Evolutionary conservation across 2,329 filamentous ascomycete genomes (phyloP).

Genomic region (Lachnellula willkommii): DNA sequence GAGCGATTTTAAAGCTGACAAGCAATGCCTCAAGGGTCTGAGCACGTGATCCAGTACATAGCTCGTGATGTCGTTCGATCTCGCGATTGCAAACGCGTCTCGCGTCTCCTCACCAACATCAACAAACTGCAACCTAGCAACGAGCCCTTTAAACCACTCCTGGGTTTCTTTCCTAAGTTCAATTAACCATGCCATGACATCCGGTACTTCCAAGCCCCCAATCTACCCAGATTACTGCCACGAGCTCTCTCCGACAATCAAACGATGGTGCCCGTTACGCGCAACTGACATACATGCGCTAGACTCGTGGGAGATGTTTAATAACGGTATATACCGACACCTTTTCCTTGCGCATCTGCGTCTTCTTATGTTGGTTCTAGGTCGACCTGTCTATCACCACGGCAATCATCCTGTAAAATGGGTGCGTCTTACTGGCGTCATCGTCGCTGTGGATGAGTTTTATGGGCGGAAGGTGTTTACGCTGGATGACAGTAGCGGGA

Average conservation of each 20-base stretch:
- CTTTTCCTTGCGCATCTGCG: neutral
- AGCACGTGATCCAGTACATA: neutral
- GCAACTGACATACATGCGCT: slow-evolving; percentile 47
- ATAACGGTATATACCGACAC: slow-evolving; percentile 42
- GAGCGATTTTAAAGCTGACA: neutral
- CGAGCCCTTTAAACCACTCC: neutral
- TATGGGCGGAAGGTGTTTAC: slow-evolving; percentile 45
- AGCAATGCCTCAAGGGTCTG: neutral
- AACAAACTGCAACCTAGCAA: neutral
- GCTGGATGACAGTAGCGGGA: slow-evolving; percentile 61
- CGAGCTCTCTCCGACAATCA: slow-evolving; percentile 55
- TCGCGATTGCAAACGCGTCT: neutral
- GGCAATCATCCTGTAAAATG: slow-evolving; percentile 72
- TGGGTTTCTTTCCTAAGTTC: neutral
- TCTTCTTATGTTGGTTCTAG: slow-evolving; percentile 31
- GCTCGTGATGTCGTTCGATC: slow-evolving; percentile 2
- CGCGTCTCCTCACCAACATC: slow-evolving; percentile 13
- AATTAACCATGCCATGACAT: slow-evolving; percentile 46
- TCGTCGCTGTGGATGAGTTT: slow-evolving; percentile 57
- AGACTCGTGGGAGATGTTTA: slow-evolving; percentile 41
- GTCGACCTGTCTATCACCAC: slow-evolving; percentile 59
- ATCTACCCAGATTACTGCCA: slow-evolving; percentile 61
- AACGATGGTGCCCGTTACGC: slow-evolving; percentile 53
- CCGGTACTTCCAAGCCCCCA: slow-evolving; percentile 31
- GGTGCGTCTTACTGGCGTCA: slow-evolving; percentile 64